A percentile compares a stretch with the other conserved stretches of the same genome.
phyloP scores from a whole-genome alignment of 2,329 filamentous ascomycete species.

The Fusarium sp. region DNA sequence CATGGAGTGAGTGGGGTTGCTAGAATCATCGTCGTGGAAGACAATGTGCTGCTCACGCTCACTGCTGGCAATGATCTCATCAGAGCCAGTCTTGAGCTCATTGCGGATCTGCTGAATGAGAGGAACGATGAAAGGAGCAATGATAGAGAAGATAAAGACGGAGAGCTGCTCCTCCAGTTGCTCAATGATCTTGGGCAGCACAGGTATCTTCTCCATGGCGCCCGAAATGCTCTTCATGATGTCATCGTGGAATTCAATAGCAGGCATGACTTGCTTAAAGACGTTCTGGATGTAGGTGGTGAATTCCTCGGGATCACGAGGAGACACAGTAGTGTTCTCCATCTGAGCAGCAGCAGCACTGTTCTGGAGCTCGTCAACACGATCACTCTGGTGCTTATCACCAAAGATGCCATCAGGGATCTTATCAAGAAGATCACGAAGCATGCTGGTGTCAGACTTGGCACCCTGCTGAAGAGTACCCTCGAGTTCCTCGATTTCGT shows the following conservation, averaged over 20 bases:
- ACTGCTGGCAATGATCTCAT: constrained; percentile 88
- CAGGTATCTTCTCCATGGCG: constrained; percentile 85
- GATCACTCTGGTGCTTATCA: constrained; percentile 76
- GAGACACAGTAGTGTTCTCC: constrained; percentile 78
- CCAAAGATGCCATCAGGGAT: constrained; percentile 86
- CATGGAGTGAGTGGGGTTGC: constrained; percentile 94
- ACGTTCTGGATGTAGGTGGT: constrained; percentile 80
- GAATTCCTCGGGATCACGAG: constrained; percentile 85
- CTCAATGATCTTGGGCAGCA: constrained; percentile 86
- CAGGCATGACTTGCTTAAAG: constrained; percentile 85
- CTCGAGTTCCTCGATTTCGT: constrained; percentile 89
- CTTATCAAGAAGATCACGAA: constrained; percentile 83
- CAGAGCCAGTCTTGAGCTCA: constrained; percentile 86
- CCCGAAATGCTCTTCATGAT: constrained; percentile 82
- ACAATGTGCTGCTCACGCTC: constrained; percentile 87
- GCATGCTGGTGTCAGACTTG: constrained; percentile 75
- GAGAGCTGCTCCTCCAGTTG: constrained; percentile 89
- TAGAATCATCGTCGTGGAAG: constrained; percentile 80
- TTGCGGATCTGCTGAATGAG: constrained; percentile 88
- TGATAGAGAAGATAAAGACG: constrained; percentile 89
- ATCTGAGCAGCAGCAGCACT: constrained; percentile 82
- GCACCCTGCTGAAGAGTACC: constrained; percentile 77
- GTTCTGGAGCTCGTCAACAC: constrained; percentile 82
- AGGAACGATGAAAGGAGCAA: constrained; percentile 88
- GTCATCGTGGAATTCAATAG: constrained; percentile 91